Evolutionary conservation across 768 basidiomycete species (phyloP).

Genomic region (Xerocomellus chrysenteron): DNA sequence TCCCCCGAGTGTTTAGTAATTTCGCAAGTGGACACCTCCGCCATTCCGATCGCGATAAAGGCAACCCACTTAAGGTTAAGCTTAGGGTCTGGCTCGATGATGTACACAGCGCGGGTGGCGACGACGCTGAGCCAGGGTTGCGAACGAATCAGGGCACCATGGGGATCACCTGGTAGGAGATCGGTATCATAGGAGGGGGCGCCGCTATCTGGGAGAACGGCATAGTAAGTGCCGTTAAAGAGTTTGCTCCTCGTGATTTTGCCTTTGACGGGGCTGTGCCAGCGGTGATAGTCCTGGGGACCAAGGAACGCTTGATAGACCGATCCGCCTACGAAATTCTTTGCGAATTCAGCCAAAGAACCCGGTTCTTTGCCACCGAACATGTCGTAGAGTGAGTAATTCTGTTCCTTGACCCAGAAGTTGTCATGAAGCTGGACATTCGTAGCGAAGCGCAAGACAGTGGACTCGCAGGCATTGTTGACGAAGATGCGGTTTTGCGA

Average conservation of each 20-base stretch:
- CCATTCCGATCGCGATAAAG: constrained; percentile 60
- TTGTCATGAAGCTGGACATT: constrained; percentile 41
- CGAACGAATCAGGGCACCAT: constrained; percentile 24
- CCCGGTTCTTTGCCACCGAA: constrained; percentile 27
- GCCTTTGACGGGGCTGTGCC: constrained; percentile 56
- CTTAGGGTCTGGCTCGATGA: constrained; percentile 46
- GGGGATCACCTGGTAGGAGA: constrained; percentile 8
- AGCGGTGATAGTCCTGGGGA: constrained; percentile 55
- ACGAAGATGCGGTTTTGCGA: no score
- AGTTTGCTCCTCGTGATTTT: constrained; percentile 37
- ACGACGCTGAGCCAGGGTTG: constrained; percentile 44
- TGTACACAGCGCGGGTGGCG: constrained; percentile 52
- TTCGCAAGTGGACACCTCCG: constrained; percentile 45
- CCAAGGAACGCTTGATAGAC: constrained; percentile 57
- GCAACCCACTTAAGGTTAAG: constrained; percentile 48
- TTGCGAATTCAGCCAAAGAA: constrained; percentile 10
- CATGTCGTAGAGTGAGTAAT: constrained; percentile 59
- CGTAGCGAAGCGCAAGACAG: constrained; percentile 33
- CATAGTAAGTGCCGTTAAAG: constrained; percentile 22
- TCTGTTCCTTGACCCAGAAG: constrained; percentile 60
- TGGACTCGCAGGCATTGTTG: constrained; percentile 53
- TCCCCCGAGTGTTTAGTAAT: background rate
- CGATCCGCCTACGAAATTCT: constrained; percentile 46
- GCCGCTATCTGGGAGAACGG: constrained; percentile 6
- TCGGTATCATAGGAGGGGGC: background rate